phyloP scores from a whole-genome alignment of 331 rosid species.

The Acacia concinna region DNA sequence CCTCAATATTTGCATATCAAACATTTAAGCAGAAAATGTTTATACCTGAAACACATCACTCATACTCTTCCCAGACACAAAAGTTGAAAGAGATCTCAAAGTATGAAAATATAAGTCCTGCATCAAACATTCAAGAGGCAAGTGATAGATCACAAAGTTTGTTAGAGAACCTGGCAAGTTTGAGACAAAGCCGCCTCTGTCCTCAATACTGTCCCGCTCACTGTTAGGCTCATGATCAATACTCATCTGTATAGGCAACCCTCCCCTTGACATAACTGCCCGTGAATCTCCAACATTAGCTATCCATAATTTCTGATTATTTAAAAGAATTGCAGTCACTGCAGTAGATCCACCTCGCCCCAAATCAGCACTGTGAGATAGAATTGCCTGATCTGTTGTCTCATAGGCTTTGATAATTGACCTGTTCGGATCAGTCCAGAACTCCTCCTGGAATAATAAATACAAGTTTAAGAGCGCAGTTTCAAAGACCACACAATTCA shows the following conservation, averaged over 20 bases:
- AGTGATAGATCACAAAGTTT: conserved; percentile 26
- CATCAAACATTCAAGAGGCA: conserved; percentile 10
- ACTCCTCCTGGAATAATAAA: conserved; percentile 61
- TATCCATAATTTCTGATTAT: conserved; percentile 68
- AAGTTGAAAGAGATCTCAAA: background rate
- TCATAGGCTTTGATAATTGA: conserved; percentile 70
- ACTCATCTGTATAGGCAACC: conserved; percentile 63
- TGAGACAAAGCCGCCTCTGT: conserved; percentile 88
- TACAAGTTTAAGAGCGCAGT: conserved; percentile 19
- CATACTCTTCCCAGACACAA: conserved; percentile 12
- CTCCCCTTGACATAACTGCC: conserved; percentile 77
- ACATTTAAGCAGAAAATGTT: background rate
- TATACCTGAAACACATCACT: background rate
- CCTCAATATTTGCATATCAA: background rate
- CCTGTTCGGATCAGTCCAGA: conserved; percentile 74
- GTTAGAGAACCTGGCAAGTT: conserved; percentile 82
- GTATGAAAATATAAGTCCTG: background rate
- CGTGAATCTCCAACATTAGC: conserved; percentile 95
- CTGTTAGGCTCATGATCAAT: conserved; percentile 84
- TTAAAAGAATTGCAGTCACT: conserved; percentile 78
- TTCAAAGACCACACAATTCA: conserved; percentile 14
- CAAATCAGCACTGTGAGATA: conserved; percentile 75
- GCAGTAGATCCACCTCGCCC: conserved; percentile 96
- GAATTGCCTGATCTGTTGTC: conserved; percentile 80
- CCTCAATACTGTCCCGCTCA: conserved; percentile 73